These are phyloP conservation scores for Triticum monococcum DNA, from an alignment of 176 grass and related monocot species.

Conservation along the genomic window DNA sequence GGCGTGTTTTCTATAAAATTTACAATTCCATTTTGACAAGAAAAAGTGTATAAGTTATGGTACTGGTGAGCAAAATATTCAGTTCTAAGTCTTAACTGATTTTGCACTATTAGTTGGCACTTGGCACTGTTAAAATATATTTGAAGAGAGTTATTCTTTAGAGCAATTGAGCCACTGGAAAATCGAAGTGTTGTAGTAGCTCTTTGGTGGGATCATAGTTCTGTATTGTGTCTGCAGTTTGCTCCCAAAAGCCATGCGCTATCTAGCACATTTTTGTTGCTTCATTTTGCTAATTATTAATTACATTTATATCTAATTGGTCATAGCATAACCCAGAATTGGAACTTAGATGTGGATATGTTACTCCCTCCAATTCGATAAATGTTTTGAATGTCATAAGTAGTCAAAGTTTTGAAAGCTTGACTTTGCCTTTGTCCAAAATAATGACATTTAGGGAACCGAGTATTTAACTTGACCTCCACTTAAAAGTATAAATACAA, in stretches of 20 bases:
- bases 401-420: neutral
- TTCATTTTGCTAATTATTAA: neutral
- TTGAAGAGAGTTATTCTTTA: neutral
- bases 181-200: neutral
- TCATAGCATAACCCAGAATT: neutral
- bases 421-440: neutral
- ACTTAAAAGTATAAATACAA: neutral
- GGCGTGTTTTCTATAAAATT: neutral
- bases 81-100: neutral
- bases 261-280: neutral
- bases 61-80: neutral
- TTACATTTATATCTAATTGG: slow-evolving; percentile 3
- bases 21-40: slow-evolving; percentile 21
- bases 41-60: neutral
- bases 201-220: neutral
- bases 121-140: neutral
- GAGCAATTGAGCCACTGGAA: neutral
- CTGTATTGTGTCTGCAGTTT: slow-evolving; percentile 4
- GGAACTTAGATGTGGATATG: slow-evolving; percentile 9
- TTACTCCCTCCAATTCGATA: neutral
- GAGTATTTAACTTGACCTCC: slow-evolving; percentile 9
- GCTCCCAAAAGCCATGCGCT: neutral
- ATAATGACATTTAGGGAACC: neutral
- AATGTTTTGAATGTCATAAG: neutral
- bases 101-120: neutral